These are phyloP conservation scores for Apostasia shenzhenica DNA, from an alignment of 106 monocot species.

Conservation along the genomic window DNA sequence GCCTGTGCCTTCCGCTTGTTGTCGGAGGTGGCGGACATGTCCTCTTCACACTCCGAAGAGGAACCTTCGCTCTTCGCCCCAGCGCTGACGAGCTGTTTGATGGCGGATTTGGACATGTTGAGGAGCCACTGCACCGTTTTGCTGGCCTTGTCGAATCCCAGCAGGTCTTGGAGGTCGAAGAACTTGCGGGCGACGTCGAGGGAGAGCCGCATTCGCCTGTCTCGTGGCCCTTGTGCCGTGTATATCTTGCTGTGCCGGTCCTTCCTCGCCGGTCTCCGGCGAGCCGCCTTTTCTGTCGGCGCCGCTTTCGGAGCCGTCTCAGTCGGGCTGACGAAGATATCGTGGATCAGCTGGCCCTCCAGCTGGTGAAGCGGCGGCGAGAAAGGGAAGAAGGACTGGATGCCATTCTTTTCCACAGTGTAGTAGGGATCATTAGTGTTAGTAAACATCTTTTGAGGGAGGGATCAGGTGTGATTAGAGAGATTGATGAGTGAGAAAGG, in stretches of 20 bases:
- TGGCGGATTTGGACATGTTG: slow-evolving; percentile 44
- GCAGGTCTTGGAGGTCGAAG: slow-evolving; percentile 75
- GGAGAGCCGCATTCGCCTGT: slow-evolving; percentile 78
- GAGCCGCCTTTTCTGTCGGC: not conserved
- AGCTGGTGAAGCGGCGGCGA: not conserved
- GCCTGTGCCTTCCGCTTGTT: no score
- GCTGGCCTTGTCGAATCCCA: slow-evolving; percentile 88
- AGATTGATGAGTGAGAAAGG: no score
- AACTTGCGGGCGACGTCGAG: slow-evolving; percentile 63
- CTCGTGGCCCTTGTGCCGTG: slow-evolving; percentile 65
- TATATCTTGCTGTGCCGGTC: slow-evolving; percentile 83
- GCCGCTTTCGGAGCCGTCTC: not conserved
- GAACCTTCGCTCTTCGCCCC: not conserved
- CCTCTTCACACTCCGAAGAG: slow-evolving; percentile 18
- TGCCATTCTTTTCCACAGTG: not conserved
- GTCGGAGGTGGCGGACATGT: slow-evolving; percentile 14
- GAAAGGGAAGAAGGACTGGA: slow-evolving; percentile 14
- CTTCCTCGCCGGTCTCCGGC: slow-evolving; percentile 22
- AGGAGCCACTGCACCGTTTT: slow-evolving; percentile 83
- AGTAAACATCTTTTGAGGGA: slow-evolving; percentile 1
- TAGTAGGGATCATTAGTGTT: slow-evolving; percentile 1
- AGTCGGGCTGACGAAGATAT: not conserved
- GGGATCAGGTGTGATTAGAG: no score
- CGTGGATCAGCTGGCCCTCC: not conserved
- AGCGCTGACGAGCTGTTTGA: slow-evolving; percentile 26